Conservation (phyloP, 805 yeast species). For the Ogataea salicorniae region DNA sequence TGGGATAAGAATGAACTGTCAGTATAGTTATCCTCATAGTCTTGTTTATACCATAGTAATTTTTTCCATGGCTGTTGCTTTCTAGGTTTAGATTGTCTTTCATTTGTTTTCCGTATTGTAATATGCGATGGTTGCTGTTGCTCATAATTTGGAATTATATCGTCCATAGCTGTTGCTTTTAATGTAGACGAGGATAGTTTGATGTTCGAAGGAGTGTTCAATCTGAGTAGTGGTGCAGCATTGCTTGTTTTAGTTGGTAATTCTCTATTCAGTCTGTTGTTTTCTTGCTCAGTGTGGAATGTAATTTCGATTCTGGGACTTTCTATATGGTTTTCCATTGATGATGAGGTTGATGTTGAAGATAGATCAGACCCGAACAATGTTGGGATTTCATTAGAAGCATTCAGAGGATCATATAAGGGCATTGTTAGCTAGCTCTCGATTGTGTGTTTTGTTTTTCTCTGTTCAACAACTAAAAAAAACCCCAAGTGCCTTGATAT, state of each 20-base stretch:
- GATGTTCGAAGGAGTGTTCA: no score
- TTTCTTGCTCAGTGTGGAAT: no score
- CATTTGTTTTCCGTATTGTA: neutral
- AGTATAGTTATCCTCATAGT: constrained; percentile 89
- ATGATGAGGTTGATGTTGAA: neutral
- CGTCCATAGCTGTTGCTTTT: neutral
- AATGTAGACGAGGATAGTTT: neutral
- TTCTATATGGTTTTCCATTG: no score
- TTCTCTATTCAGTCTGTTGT: no score
- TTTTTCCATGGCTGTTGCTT: constrained; percentile 65
- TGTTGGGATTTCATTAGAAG: neutral
- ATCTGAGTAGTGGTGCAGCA: no score
- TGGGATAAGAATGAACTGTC: constrained; percentile 78
- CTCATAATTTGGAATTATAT: no score
- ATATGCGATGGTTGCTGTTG: no score
- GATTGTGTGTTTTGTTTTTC: no score
- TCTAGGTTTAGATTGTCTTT: neutral
- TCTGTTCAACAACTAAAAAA: no score
- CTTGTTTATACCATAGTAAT: constrained; percentile 77
- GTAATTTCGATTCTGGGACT: no score
- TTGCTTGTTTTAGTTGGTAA: no score
- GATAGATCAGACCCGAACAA: neutral
- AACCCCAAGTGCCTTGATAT: no score
- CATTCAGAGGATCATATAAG: neutral
- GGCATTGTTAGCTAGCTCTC: neutral